Conservation (phyloP, 2,329 filamentous ascomycete genomes). For the Alternaria postmessia region DNA sequence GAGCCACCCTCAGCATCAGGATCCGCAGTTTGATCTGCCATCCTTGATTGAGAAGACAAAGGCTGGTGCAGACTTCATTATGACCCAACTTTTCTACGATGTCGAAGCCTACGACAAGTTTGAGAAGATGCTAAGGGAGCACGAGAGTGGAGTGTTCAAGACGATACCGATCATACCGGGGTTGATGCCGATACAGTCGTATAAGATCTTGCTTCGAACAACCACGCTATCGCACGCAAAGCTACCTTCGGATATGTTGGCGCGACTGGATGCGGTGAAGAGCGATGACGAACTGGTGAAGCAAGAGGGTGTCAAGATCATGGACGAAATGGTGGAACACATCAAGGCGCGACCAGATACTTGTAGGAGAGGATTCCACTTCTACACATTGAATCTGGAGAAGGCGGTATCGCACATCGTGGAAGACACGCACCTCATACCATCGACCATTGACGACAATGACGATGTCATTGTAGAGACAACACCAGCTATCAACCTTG, state of each 20-base stretch:
- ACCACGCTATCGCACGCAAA: constrained; percentile 93
- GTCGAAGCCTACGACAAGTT: constrained; percentile 81
- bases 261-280: constrained; percentile 75
- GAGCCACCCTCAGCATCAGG: constrained; percentile 81
- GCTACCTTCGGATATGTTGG: constrained; percentile 75
- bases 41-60: constrained; percentile 89
- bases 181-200: constrained; percentile 97
- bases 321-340: constrained; percentile 83
- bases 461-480: constrained; percentile 59
- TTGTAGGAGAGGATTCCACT: constrained; percentile 78
- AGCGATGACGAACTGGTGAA: constrained; percentile 85
- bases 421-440: constrained; percentile 85
- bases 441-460: constrained; percentile 56
- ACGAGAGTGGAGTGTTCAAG: constrained; percentile 86
- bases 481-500: constrained; percentile 48
- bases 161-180: constrained; percentile 90
- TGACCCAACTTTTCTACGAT: constrained; percentile 98
- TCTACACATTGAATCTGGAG: constrained; percentile 96
- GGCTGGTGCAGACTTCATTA: constrained; percentile 95
- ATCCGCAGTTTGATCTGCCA: constrained; percentile 74
- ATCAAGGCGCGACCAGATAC: constrained; percentile 69
- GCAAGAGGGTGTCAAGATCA: constrained; percentile 78
- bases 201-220: constrained; percentile 91
- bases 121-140: constrained; percentile 76
- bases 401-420: constrained; percentile 95